phyloP scores from a whole-genome alignment of 345 rosid genomes.

The Lepidium sativum region DNA sequence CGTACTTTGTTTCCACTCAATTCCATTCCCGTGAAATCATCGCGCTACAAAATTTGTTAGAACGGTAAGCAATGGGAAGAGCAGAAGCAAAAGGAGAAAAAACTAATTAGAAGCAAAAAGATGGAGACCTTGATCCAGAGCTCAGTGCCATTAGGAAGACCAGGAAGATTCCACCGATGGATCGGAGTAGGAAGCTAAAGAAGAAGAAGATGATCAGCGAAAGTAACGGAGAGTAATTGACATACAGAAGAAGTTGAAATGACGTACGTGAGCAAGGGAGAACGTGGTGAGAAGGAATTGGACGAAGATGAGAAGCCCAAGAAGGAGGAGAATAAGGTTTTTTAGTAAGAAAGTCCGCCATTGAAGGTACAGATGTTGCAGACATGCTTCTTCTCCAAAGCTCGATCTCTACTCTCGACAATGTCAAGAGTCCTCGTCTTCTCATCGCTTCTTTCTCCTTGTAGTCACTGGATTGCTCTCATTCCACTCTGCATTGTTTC shows the following conservation, averaged over 20 bases:
- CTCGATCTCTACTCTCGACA: conserved; percentile 1
- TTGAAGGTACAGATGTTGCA: conserved; percentile 22
- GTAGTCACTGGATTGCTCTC: background rate
- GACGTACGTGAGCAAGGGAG: conserved; percentile 62
- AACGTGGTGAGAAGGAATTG: conserved; percentile 44
- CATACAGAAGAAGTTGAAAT: background rate
- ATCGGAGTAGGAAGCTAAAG: conserved; percentile 77
- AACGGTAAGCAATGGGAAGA: background rate
- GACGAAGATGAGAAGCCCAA: conserved; percentile 68
- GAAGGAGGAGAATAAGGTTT: conserved; percentile 55
- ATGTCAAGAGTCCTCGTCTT: background rate
- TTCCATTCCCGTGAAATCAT: conserved; percentile 86
- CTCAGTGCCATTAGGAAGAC: conserved; percentile 62
- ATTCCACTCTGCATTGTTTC: background rate
- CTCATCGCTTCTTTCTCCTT: background rate
- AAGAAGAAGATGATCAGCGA: conserved; percentile 2
- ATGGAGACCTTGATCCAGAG: conserved; percentile 74
- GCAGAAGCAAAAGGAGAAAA: background rate
- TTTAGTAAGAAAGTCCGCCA: conserved; percentile 43
- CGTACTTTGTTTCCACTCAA: conserved; percentile 89
- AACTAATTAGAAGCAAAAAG: background rate
- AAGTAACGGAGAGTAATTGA: background rate
- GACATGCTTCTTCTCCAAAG: conserved; percentile 9
- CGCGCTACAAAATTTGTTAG: conserved; percentile 41
- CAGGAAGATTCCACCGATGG: conserved; percentile 80